Percentiles rank a stretch among this genome's conserved stretches.
These are phyloP conservation scores for Basidioascus undulatus DNA, from an alignment of 768 basidiomycete genomes.

Conservation along the genomic window DNA sequence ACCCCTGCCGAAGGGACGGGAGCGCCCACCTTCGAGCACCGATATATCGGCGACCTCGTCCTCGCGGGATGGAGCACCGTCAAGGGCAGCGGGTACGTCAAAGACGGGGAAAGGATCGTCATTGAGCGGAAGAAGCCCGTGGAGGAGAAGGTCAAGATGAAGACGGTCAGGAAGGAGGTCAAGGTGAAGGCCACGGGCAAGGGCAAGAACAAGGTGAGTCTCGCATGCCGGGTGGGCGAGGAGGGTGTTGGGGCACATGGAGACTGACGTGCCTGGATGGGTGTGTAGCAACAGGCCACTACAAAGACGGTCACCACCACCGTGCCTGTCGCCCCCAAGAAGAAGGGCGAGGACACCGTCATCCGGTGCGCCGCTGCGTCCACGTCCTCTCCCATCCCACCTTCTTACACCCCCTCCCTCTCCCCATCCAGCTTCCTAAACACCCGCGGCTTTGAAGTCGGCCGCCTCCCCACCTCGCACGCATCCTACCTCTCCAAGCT, in stretches of 20 bases:
- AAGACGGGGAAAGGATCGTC: too few relatives aligned
- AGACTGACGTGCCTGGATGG: neutral
- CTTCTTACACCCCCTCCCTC: neutral
- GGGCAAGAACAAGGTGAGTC: neutral
- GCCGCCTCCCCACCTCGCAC: conserved; percentile 42
- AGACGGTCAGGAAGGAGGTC: neutral
- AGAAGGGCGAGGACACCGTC: conserved; percentile 7
- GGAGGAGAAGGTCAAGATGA: neutral
- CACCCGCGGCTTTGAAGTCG: conserved; percentile 33
- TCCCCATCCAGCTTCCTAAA: conserved; percentile 5
- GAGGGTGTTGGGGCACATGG: conserved; percentile 1
- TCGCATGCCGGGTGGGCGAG: conserved; percentile 4
- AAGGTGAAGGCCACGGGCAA: neutral
- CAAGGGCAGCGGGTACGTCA: too few relatives aligned
- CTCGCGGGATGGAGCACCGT: too few relatives aligned
- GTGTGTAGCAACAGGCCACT: neutral
- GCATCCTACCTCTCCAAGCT: conserved; percentile 51
- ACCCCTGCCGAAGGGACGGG: too few relatives aligned
- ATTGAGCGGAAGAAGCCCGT: too few relatives aligned
- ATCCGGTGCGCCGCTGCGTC: conserved; percentile 6
- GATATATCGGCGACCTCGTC: too few relatives aligned
- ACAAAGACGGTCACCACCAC: too few relatives aligned
- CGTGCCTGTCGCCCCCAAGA: too few relatives aligned
- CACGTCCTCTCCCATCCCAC: neutral
- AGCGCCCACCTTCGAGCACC: too few relatives aligned